phyloP scores from a whole-genome alignment of 805 yeast species.

The Teunomyces pallodes region DNA sequence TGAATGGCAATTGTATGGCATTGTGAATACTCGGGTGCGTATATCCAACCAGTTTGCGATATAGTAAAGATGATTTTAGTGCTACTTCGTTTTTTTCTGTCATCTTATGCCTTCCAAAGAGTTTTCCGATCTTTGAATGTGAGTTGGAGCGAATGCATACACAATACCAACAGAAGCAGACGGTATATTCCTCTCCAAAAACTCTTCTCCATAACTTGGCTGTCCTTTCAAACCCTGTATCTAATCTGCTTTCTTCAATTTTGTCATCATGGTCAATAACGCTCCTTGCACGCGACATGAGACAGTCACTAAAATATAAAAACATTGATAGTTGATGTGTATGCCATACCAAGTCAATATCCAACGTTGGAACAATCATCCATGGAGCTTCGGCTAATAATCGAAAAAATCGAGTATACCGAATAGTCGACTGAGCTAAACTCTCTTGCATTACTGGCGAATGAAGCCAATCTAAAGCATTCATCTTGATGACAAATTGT shows the following conservation, averaged over 20 bases:
- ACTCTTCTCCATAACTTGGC: slow-evolving; percentile 12
- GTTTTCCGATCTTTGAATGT: slow-evolving; percentile 4
- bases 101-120: slow-evolving; percentile 2
- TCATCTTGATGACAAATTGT: slow-evolving; percentile 20
- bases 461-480: slow-evolving; percentile 17
- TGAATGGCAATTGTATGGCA: slow-evolving; percentile 10
- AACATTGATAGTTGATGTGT: slow-evolving; percentile 21
- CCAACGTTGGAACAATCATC: slow-evolving; percentile 24
- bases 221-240: slow-evolving; percentile 15
- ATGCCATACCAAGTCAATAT: slow-evolving; percentile 28
- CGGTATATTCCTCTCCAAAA: slow-evolving; percentile 14
- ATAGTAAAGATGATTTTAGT: background rate
- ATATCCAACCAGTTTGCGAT: slow-evolving; percentile 7
- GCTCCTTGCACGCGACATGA: background rate
- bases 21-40: slow-evolving; percentile 16
- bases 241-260: slow-evolving; percentile 18
- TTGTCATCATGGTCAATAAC: slow-evolving; percentile 27
- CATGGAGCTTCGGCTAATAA: slow-evolving; percentile 1
- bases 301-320: slow-evolving; percentile 14
- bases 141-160: slow-evolving; percentile 6
- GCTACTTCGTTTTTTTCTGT: background rate
- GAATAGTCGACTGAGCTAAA: slow-evolving; percentile 13
- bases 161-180: slow-evolving; percentile 22
- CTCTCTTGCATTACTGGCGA: slow-evolving; percentile 12
- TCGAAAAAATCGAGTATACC: slow-evolving; percentile 19